phyloP scores from a whole-genome alignment of 805 yeast species.

The Wickerhamomyces canadensis region DNA sequence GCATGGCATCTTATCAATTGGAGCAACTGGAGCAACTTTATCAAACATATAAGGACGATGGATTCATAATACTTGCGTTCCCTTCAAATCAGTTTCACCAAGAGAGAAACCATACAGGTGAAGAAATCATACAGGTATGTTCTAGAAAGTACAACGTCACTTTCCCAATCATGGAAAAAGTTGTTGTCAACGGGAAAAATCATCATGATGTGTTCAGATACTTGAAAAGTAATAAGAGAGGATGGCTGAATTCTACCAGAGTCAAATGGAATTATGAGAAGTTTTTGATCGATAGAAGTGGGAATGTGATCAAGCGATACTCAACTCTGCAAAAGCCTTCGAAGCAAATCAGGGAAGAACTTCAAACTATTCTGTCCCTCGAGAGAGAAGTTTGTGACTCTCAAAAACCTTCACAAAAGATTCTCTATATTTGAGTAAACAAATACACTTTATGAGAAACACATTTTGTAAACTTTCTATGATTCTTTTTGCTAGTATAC shows the following conservation, averaged over 20 bases:
- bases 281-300: conserved; percentile 51
- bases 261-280: conserved; percentile 75
- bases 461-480: too few species aligned
- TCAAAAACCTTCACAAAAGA: too few species aligned
- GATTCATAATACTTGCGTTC: conserved; percentile 70
- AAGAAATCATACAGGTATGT: conserved; percentile 72
- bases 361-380: neutral
- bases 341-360: neutral
- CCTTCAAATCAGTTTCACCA: conserved; percentile 89
- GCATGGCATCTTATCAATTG: conserved; percentile 75
- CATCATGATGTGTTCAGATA: conserved; percentile 66
- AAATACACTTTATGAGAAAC: too few species aligned
- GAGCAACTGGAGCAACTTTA: conserved; percentile 64
- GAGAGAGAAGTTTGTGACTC: too few species aligned
- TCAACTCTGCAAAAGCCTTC: conserved; percentile 40
- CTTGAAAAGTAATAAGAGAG: conserved; percentile 58
- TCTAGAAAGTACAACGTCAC: conserved; percentile 65
- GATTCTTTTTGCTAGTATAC: too few species aligned
- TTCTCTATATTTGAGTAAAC: too few species aligned
- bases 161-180: conserved; percentile 76
- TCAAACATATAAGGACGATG: conserved; percentile 56
- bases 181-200: conserved; percentile 72
- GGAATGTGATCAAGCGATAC: conserved; percentile 50
- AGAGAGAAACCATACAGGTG: conserved; percentile 68
- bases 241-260: conserved; percentile 54